Evolutionary conservation across 2,329 filamentous ascomycete species (phyloP), one percentile per base, ranked within the genome.

Genomic region (Claviceps sp.): DNA sequence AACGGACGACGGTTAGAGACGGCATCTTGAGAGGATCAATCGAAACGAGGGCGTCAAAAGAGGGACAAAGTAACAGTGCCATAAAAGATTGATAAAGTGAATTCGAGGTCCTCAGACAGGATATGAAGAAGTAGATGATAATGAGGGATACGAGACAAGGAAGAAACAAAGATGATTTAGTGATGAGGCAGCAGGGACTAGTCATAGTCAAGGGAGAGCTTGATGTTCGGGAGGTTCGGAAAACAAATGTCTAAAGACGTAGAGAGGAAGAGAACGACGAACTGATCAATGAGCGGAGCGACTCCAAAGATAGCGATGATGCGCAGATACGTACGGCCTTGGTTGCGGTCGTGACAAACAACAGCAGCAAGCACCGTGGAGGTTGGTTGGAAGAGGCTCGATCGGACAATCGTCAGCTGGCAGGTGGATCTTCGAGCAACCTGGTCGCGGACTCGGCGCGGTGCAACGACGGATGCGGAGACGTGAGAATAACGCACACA

Each of bases 1-100:
- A 63, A 72, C 68, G 70, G 30, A 70, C 72, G 72, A 72, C 68
- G 62, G 76, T 79, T 78, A 79, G 76, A 79, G 67, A 71, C 67
- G 66, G 65, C 65, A 73, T 72, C 67, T 68, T 72, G 50, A 60
- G 59, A 44, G 16, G n/a, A 51, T 54, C 55, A 54, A 58, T 59
- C 56, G 55, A 55, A 58, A 53, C 51, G 57, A 55, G 55, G 54
- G 51, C 53, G 46, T 34, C 43, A 54, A 57, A 52, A 55, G 50
- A 43, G 61, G 59, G 59, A 55, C 53, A 52, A 34, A 58, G 47
- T n/a, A 48, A 40, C 20, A 40, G 26, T 40, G 47, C 37, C 47
- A 48, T 40, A 40, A 37, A 18, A 38, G 47, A 26, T 37, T 24
- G 24, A 5, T 13, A 13, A 40, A 18, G 13, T 8, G 40, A 26